Evolutionary conservation across 2,329 filamentous ascomycete species (phyloP).

Genomic region (Neofusicoccum ribis): DNA sequence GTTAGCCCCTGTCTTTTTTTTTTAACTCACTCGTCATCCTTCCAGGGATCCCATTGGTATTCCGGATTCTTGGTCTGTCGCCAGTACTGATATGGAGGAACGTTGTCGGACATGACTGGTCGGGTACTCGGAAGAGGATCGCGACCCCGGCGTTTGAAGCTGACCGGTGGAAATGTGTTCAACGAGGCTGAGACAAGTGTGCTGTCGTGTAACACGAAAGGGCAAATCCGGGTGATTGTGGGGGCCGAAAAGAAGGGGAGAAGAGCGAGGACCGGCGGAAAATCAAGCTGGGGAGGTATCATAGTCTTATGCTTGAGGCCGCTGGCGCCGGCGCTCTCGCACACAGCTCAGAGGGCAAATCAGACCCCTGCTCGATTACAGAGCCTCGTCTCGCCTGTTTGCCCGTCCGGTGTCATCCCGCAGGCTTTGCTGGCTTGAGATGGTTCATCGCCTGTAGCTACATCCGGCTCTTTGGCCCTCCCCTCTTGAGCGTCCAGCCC

Average conservation of each 20-base stretch:
- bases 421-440: no score
- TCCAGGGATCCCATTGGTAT: not conserved
- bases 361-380: no score
- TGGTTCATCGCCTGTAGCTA: no score
- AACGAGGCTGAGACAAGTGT: not conserved
- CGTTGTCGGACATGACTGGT: not conserved
- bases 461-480: no score
- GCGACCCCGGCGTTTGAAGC: not conserved
- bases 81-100: not conserved
- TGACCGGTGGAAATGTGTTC: not conserved
- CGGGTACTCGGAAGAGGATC: not conserved
- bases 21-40: conserved; percentile 11
- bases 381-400: no score
- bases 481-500: no score
- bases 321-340: no score
- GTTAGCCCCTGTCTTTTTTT: conserved; percentile 27
- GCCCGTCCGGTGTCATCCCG: no score
- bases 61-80: not conserved
- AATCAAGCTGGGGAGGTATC: not conserved
- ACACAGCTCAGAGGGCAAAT: no score
- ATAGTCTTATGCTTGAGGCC: not conserved
- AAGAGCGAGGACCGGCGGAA: not conserved
- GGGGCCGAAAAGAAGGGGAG: not conserved
- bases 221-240: not conserved
- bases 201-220: not conserved